A percentile compares a stretch with the other conserved stretches of the same genome.
These are phyloP conservation scores for Kondoa subrosea DNA, from an alignment of 768 basidiomycete species.

Conservation along the genomic window DNA sequence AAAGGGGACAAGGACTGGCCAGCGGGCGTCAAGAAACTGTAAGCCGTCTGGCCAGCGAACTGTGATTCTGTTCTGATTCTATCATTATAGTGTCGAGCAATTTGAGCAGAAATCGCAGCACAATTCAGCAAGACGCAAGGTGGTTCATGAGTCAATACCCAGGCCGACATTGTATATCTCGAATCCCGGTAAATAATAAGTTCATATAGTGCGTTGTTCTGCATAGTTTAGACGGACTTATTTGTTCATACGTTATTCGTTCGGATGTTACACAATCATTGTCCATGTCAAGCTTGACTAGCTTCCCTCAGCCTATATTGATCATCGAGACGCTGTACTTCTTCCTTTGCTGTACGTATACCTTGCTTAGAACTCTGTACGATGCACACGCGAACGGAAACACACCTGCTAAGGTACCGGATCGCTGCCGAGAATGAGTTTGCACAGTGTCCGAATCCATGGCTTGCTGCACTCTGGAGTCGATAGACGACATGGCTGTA, in stretches of 20 bases:
- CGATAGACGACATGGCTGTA: background rate
- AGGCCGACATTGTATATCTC: background rate
- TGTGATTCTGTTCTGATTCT: background rate
- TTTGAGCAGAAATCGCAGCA: background rate
- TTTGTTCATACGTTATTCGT: no score
- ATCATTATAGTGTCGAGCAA: background rate
- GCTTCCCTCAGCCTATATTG: background rate
- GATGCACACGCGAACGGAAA: background rate
- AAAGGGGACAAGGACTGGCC: background rate
- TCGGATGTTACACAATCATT: background rate
- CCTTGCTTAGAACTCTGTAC: background rate
- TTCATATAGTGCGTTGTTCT: background rate
- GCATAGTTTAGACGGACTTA: no score
- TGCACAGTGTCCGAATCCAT: no score
- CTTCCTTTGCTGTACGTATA: background rate
- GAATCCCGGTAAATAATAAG: background rate
- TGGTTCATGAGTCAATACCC: background rate
- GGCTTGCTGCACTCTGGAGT: no score
- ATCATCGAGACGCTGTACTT: background rate
- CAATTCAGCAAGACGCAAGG: background rate
- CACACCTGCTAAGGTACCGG: background rate
- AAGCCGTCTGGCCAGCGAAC: background rate
- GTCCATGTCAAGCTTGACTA: background rate
- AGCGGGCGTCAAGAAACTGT: background rate
- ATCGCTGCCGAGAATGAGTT: background rate